Evolutionary conservation across 306 rosid genomes (phyloP), one percentile per base, ranked within the genome.

Genomic region (Carpinus viminea): DNA sequence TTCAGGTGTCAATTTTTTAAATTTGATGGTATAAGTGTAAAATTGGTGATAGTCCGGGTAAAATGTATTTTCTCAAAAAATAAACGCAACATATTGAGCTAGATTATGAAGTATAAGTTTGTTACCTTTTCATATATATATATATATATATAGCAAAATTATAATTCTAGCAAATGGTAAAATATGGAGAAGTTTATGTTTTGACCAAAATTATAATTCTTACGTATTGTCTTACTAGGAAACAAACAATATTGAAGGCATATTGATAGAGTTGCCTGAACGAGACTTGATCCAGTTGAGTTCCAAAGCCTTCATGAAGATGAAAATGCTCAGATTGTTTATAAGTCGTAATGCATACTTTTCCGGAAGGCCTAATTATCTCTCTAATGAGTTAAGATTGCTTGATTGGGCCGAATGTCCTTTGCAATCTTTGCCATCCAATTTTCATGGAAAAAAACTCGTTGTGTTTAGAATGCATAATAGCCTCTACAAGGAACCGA

Each of bases 351-450:
- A 38, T 26, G 20, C 16, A 12, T 26, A 17, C 18, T 38, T 64
- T 31, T 64, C 70, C 2, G 45, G 46, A 21, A 34, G n/a, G 16
- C 70, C 45, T 64, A 38, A 31, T 12, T 64, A 64, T 64, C 70
- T 64, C 45, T 15, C 70, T 28, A 64, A 64, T 8, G 20, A 64
- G 70, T 64, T 64, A 64, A 64, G 70, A 13, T 64, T 28, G 46
- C 70, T 64, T 26, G 70, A 65, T 26, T 65, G 70, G 70, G 31
- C 70, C 34, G 70, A 65, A 65, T 65, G 43, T 18, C 70, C 70
- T 4, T 26, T 65, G 18, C 41, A 26, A 65, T 12, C 70, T 12
- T 16, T 65, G 7, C 70, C 70, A 31, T 38, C 70, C 7, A 65
- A 65, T 65, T 65, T 65, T 38, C 70, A 65, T 26, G 41, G 45